Conservation (phyloP, 371 early-diverging fungal genomes). For the Apophysomyces trapeziformis region DNA sequence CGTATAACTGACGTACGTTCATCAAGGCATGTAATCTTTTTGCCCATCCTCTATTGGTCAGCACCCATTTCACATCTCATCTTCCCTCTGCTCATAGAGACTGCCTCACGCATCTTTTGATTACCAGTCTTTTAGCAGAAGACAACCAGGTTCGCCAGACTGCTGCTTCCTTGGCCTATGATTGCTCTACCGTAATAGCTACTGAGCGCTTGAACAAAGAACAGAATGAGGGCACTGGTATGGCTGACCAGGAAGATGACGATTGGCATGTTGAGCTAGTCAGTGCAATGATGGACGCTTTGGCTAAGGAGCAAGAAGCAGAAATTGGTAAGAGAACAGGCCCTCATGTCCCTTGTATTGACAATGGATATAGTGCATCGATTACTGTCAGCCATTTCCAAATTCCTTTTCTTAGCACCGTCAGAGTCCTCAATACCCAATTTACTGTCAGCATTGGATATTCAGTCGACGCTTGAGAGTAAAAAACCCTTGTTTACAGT, state of each 20-base stretch:
- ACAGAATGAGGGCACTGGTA: slow-evolving; percentile 35
- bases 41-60: slow-evolving; percentile 38
- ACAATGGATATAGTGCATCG: slow-evolving; percentile 34
- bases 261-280: slow-evolving; percentile 73
- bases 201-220: slow-evolving; percentile 46
- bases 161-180: slow-evolving; percentile 72
- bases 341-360: not conserved
- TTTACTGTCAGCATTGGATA: slow-evolving; percentile 43
- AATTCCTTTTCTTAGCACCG: slow-evolving; percentile 49
- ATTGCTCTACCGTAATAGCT: slow-evolving; percentile 59
- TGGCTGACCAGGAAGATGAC: slow-evolving; percentile 59
- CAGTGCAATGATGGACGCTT: slow-evolving; percentile 65
- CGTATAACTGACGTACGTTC: too few species aligned
- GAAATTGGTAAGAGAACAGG: slow-evolving; percentile 40
- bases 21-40: slow-evolving; percentile 66
- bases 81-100: slow-evolving; percentile 48
- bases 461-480: slow-evolving; percentile 24
- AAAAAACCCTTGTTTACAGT: slow-evolving; percentile 32
- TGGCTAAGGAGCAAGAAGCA: slow-evolving; percentile 58
- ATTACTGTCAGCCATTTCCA: slow-evolving; percentile 42
- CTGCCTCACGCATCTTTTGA: slow-evolving; percentile 60
- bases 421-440: slow-evolving; percentile 32
- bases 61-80: slow-evolving; percentile 58
- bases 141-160: slow-evolving; percentile 65
- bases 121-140: slow-evolving; percentile 60